These are phyloP conservation scores for Phyllostachys edulis DNA, from an alignment of 176 grass and related monocot genomes.

Conservation along the genomic window DNA sequence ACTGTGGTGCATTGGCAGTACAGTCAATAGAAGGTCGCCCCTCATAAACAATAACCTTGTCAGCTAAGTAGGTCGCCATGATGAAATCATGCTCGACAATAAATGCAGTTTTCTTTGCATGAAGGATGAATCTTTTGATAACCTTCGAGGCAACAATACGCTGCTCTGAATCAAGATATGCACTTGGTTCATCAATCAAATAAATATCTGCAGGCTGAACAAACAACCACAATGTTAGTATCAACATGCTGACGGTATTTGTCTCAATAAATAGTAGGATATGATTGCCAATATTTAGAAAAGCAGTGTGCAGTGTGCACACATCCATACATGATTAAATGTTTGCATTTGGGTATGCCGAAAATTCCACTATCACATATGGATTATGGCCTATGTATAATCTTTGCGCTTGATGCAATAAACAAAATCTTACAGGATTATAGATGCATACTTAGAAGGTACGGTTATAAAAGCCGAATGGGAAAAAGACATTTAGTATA, in stretches of 20 bases:
- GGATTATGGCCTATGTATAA: conserved; percentile 12
- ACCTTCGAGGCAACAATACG: conserved; percentile 82
- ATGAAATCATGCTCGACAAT: conserved; percentile 94
- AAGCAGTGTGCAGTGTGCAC: not conserved
- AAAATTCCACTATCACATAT: conserved; percentile 4
- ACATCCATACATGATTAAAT: not conserved
- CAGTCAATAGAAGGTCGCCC: conserved; percentile 72
- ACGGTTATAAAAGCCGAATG: not conserved
- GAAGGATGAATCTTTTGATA: conserved; percentile 94
- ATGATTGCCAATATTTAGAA: not conserved
- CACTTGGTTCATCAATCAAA: conserved; percentile 93
- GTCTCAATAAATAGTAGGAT: not conserved
- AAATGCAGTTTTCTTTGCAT: conserved; percentile 93
- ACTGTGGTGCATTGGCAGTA: conserved; percentile 67
- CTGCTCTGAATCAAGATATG: conserved; percentile 89
- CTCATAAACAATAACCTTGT: conserved; percentile 90
- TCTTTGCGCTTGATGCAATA: not conserved
- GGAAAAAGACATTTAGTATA: not conserved
- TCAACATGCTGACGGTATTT: not conserved
- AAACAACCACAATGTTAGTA: conserved; percentile 21
- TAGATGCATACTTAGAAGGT: not conserved
- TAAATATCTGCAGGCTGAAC: conserved; percentile 84
- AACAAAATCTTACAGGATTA: not conserved
- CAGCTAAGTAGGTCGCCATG: conserved; percentile 89
- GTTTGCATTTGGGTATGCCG: not conserved